These are phyloP conservation scores for Picea engelmannii DNA, from an alignment of 83 land plant species.

Conservation along the genomic window DNA sequence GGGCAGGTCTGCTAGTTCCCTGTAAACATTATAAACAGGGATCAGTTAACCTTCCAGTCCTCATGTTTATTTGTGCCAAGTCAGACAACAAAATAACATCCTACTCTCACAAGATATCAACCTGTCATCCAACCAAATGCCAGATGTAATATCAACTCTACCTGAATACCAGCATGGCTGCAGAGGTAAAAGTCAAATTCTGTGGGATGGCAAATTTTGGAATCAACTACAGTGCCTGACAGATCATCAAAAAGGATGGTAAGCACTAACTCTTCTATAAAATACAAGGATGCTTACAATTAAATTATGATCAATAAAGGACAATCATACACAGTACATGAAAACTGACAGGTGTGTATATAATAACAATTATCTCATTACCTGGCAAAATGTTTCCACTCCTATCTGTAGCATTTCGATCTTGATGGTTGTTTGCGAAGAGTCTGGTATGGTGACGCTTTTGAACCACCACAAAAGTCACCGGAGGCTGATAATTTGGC, in stretches of 20 bases:
- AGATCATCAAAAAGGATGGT: background rate
- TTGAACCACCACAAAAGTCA: constrained; percentile 96
- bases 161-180: constrained; percentile 96
- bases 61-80: too few relatives aligned
- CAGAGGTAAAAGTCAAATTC: constrained; percentile 92
- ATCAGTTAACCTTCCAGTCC: background rate
- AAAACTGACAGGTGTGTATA: too few relatives aligned
- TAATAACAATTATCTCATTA: constrained; percentile 12
- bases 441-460: constrained; percentile 94
- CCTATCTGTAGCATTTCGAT: constrained; percentile 62
- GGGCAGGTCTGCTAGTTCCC: constrained; percentile 93
- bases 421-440: constrained; percentile 86
- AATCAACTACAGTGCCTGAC: constrained; percentile 87
- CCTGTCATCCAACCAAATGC: background rate
- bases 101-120: background rate
- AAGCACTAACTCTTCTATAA: constrained; percentile 8
- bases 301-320: too few relatives aligned
- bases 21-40: constrained; percentile 13
- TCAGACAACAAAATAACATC: background rate
- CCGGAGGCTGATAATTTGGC: constrained; percentile 94
- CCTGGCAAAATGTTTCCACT: constrained; percentile 98
- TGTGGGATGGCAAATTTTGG: constrained; percentile 91
- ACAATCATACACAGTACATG: too few relatives aligned
- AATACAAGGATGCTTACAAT: background rate
- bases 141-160: constrained; percentile 12